Evolutionary conservation across 116 monocot species (phyloP), one percentile per base, ranked within the genome.

Genomic region (Iris pallida): DNA sequence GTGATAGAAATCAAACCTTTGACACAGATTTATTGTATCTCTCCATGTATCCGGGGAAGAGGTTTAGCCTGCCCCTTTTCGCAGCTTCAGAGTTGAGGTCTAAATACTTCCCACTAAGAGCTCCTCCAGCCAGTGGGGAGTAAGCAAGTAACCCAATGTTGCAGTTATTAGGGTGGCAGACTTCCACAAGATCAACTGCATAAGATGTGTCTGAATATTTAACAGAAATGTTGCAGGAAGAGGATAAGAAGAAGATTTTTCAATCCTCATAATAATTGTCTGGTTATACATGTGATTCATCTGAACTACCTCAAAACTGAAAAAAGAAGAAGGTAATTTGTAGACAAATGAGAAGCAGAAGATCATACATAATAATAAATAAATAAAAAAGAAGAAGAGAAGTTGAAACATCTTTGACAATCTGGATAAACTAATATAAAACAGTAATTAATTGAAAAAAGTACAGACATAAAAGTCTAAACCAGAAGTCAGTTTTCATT

Each of bases 41-140:
- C 57, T 85, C 89, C 96, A 96, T 96, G 73, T 89, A 96, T 5
- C 92, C 87, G 4, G 89, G 96, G 69, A 89, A 96, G 47, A 96
- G 68, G 66, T 82, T 96, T 41, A 96, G 73, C 82, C 96, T 77
- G 20, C 91, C 76, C 11, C 6, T 83, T 71, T 75, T 88, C 20
- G 89, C 76, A 68, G 68, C 83, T 75, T 85, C 76, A 57, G 89
- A 79, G 55, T 87, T 75, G 16, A 55, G 49, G 30, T 92, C 83
- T 14, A 92, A 53, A 68, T 96, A 96, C 73, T 96, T 96, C 19
- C 96, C 96, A 59, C 81, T 87, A 20, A 96, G 91, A 59, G 66
- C 71, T 18, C 96, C 96, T 12, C 85, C 87, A 68, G 79, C 96
- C 60, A 96, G 48, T 65, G 96, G 96, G 49, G 96, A 96, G 68